Conservation (phyloP, 768 basidiomycete species). For the Amanita phalloides region DNA sequence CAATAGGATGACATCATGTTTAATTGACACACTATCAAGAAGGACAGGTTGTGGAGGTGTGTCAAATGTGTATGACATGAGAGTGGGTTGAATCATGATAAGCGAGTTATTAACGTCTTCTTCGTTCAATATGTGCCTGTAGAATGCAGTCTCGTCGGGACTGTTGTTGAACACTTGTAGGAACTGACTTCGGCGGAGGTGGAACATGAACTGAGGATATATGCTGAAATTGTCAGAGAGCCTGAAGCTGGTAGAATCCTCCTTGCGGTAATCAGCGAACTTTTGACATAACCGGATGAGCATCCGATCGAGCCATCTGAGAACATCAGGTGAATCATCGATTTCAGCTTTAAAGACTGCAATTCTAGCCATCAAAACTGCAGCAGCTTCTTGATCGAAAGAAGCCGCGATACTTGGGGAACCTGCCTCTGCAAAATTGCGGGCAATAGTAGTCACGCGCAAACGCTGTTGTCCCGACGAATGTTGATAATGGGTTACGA, state of each 20-base stretch:
- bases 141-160: constrained; percentile 99
- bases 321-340: constrained; percentile 92
- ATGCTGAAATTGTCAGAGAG: constrained; percentile 95
- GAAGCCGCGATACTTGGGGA: constrained; percentile 86
- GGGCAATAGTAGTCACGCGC: constrained; percentile 96
- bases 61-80: constrained; percentile 98
- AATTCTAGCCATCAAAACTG: constrained; percentile 96
- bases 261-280: constrained; percentile 97
- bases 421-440: constrained; percentile 97
- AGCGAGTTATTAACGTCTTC: constrained; percentile 99
- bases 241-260: constrained; percentile 90
- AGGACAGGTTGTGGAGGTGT: constrained; percentile 86
- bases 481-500: constrained; percentile 98
- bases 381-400: constrained; percentile 97
- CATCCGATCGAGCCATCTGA: constrained; percentile 98
- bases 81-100: constrained; percentile 99
- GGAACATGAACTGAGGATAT: constrained; percentile 99
- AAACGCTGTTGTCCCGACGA: constrained; percentile 90
- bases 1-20: constrained; percentile 90
- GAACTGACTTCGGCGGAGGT: constrained; percentile 93
- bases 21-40: constrained; percentile 95
- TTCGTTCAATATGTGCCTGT: constrained; percentile 92
- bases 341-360: constrained; percentile 99
- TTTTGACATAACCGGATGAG: constrained; percentile 97
- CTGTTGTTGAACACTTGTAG: constrained; percentile 99